Percentiles rank a stretch among this genome's conserved stretches.
These are phyloP conservation scores for Ascochyta koolunga DNA, from an alignment of 2,329 filamentous ascomycete species.

Conservation along the genomic window DNA sequence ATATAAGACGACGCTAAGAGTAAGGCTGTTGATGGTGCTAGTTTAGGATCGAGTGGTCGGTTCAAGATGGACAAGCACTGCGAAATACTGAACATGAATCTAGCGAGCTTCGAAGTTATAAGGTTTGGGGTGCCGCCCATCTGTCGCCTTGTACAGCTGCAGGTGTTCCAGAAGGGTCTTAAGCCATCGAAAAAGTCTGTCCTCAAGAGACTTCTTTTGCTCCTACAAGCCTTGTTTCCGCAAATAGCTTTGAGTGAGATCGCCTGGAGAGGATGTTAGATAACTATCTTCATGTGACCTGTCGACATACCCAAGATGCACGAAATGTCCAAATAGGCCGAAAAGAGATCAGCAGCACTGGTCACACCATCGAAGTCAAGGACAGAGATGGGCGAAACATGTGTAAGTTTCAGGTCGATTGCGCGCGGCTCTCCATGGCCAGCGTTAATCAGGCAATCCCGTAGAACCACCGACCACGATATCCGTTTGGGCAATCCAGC, in stretches of 20 bases:
- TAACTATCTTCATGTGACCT: not conserved
- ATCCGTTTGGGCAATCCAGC: constrained; percentile 47
- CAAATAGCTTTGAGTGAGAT: constrained; percentile 50
- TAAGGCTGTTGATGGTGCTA: constrained; percentile 45
- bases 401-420: constrained; percentile 49
- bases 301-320: constrained; percentile 40
- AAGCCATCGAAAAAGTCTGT: constrained; percentile 50
- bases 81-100: constrained; percentile 49
- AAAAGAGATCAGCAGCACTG: constrained; percentile 44
- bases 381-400: constrained; percentile 47
- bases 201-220: constrained; percentile 44
- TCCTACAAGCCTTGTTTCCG: constrained; percentile 42
- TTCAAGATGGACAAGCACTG: constrained; percentile 48
- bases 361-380: constrained; percentile 44
- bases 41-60: constrained; percentile 38
- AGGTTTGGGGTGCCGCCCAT: constrained; percentile 30
- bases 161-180: constrained; percentile 45
- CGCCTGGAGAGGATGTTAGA: constrained; percentile 29
- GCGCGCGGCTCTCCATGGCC: constrained; percentile 50
- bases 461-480: constrained; percentile 53
- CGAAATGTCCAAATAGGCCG: constrained; percentile 49
- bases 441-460: constrained; percentile 51
- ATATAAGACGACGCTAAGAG: constrained; percentile 51
- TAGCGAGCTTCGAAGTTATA: constrained; percentile 48
- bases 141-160: constrained; percentile 31